phyloP scores from a whole-genome alignment of 495 filamentous ascomycete genomes.

The Parmelia sp. region DNA sequence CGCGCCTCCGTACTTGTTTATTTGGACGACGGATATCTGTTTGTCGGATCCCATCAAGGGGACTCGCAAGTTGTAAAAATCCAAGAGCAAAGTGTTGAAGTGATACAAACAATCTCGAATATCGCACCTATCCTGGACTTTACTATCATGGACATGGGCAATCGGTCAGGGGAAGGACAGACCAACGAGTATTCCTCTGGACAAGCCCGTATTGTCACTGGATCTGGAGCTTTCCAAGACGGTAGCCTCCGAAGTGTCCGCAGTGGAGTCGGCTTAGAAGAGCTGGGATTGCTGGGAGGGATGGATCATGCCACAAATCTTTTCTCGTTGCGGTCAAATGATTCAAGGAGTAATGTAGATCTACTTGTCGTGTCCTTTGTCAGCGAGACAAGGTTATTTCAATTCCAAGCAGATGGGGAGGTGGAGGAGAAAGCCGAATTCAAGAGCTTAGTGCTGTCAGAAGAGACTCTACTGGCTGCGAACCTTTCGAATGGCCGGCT shows the following conservation, averaged over 20 bases:
- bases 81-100: conserved; percentile 46
- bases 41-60: conserved; percentile 86
- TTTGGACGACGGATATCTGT: conserved; percentile 66
- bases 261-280: conserved; percentile 90
- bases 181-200: conserved; percentile 89
- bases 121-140: conserved; percentile 92
- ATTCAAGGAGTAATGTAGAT: conserved; percentile 48
- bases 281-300: conserved; percentile 73
- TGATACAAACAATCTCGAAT: conserved; percentile 74
- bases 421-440: conserved; percentile 79
- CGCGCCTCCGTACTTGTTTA: conserved; percentile 72
- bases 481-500: conserved; percentile 58
- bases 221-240: conserved; percentile 79
- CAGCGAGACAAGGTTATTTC: conserved; percentile 76
- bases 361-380: conserved; percentile 75
- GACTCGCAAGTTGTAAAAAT: conserved; percentile 80
- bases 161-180: conserved; percentile 65
- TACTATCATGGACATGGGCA: conserved; percentile 90
- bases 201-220: conserved; percentile 88
- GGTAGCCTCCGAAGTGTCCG: conserved; percentile 82
- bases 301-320: conserved; percentile 69
- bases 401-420: conserved; percentile 65
- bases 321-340: conserved; percentile 54
- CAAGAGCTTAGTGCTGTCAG: conserved; percentile 58
- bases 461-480: conserved; percentile 65